A percentile compares a stretch with the other conserved stretches of the same genome.
Evolutionary conservation across 331 rosid genomes (phyloP).

Genomic region (Acacia concinna): DNA sequence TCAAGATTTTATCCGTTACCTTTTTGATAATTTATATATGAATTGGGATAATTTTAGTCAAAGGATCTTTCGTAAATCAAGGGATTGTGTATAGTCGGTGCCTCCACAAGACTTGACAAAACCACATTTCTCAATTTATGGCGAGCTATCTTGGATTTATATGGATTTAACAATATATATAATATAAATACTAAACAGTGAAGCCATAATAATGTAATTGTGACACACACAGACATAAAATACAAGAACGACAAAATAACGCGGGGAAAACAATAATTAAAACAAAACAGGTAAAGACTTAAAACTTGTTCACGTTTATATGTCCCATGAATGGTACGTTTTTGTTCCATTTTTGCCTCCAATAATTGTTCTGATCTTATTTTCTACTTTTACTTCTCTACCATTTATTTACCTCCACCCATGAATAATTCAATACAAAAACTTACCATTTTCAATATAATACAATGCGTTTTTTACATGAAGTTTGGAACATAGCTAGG

Average conservation of each 20-base stretch:
- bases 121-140: background rate
- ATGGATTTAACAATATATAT: background rate
- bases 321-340: background rate
- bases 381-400: background rate
- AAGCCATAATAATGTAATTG: background rate
- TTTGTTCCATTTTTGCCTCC: background rate
- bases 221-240: too few relatives aligned
- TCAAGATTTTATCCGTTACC: background rate
- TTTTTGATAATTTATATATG: background rate
- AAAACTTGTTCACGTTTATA: background rate
- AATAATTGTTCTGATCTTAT: background rate
- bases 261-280: background rate
- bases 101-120: slow-evolving; percentile 6
- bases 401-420: background rate
- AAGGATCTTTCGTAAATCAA: background rate
- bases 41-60: background rate
- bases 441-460: background rate
- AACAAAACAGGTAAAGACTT: background rate
- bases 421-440: background rate
- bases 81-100: background rate
- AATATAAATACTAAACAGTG: background rate
- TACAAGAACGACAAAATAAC: background rate
- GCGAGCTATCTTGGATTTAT: background rate
- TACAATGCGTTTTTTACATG: too few relatives aligned
- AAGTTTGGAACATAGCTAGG: too few relatives aligned